Evolutionary conservation across 2,329 filamentous ascomycete genomes (phyloP).

Genomic region (Teratosphaeria epicoccoides): DNA sequence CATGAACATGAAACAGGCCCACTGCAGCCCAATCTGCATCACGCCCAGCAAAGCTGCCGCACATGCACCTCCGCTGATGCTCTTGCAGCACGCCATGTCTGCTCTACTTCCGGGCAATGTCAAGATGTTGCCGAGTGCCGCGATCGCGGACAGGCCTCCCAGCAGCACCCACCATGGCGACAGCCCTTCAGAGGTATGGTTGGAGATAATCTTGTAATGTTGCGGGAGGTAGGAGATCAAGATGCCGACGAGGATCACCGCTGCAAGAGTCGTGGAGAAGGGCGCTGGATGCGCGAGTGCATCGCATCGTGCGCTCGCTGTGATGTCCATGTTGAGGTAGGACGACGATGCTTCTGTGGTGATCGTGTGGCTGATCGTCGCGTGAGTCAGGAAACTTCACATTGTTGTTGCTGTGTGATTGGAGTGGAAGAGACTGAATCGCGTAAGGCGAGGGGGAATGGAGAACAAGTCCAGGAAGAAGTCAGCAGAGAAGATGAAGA

Average conservation of each 20-base stretch:
- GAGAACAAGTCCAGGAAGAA: not conserved
- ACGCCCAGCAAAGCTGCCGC: conserved; percentile 78
- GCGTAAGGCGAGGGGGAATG: not conserved
- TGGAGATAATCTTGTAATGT: conserved; percentile 78
- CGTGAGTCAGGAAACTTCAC: not conserved
- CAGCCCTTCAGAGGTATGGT: conserved; percentile 82
- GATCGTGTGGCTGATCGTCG: not conserved
- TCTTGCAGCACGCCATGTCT: conserved; percentile 77
- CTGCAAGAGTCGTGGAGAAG: conserved; percentile 18
- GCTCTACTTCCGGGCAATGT: conserved; percentile 71
- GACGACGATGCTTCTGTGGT: no score
- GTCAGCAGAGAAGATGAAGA: not conserved
- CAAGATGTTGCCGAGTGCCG: conserved; percentile 85
- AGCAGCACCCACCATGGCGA: conserved; percentile 91
- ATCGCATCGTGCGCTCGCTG: conserved; percentile 10
- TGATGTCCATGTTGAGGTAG: not conserved
- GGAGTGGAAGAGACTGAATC: not conserved
- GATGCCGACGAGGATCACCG: conserved; percentile 72
- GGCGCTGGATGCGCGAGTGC: conserved; percentile 19
- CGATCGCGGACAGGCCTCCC: conserved; percentile 77
- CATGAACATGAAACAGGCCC: conserved; percentile 87
- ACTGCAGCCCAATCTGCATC: conserved; percentile 82
- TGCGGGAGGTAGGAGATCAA: conserved; percentile 90
- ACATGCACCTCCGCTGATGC: conserved; percentile 73
- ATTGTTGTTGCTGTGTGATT: not conserved